These are phyloP conservation scores for Sicyos baderoa DNA, from an alignment of 306 rosid species.

Conservation along the genomic window DNA sequence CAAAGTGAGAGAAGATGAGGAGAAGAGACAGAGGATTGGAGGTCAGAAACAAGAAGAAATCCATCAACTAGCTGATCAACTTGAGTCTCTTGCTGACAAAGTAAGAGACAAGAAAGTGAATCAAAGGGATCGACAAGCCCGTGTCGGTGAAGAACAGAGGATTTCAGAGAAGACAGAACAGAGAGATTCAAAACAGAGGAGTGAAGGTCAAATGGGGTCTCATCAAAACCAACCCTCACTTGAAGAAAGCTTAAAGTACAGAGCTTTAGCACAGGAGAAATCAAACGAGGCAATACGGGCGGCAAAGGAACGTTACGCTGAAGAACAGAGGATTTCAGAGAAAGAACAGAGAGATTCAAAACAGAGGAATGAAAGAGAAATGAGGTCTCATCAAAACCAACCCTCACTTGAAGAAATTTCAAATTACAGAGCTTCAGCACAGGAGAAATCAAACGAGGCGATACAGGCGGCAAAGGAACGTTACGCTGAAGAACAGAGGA, in stretches of 20 bases:
- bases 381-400: neutral
- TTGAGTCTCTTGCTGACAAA: constrained; percentile 23
- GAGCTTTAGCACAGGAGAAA: constrained; percentile 38
- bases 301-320: constrained; percentile 37
- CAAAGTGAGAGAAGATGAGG: too few species aligned
- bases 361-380: neutral
- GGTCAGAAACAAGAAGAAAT: constrained; percentile 12
- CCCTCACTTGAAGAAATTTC: constrained; percentile 17
- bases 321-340: constrained; percentile 26
- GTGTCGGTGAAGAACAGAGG: constrained; percentile 21
- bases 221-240: constrained; percentile 11
- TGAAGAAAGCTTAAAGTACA: constrained; percentile 7
- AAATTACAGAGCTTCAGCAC: constrained; percentile 24
- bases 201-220: neutral
- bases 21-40: too few species aligned
- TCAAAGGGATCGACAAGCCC: neutral
- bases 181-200: constrained; percentile 11
- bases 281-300: constrained; percentile 31
- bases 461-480: constrained; percentile 38
- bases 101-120: constrained; percentile 14
- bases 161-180: neutral
- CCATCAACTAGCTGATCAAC: constrained; percentile 4
- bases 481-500: constrained; percentile 30
- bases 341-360: neutral
- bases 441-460: constrained; percentile 36